Conservation (phyloP, 2,329 filamentous ascomycete species). For the Botryotinia narcissicola region DNA sequence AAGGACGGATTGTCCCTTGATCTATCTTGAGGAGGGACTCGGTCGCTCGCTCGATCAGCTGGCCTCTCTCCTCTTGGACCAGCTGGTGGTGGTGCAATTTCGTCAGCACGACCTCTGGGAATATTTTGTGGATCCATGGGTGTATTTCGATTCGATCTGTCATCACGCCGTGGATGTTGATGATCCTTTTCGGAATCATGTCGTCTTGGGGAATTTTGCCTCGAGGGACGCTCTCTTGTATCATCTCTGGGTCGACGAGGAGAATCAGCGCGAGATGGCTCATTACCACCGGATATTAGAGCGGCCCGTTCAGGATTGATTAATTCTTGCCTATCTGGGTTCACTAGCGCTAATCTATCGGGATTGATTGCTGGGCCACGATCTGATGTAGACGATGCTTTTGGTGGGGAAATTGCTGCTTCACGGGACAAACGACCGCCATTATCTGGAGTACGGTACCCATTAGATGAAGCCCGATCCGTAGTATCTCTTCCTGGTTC, state of each 20-base stretch:
- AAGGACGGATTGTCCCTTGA: constrained; percentile 39
- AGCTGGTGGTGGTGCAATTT: constrained; percentile 34
- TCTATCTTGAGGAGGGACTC: constrained; percentile 41
- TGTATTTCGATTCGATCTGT: constrained; percentile 29
- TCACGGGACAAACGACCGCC: constrained; percentile 37
- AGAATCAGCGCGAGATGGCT: constrained; percentile 33
- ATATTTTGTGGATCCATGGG: constrained; percentile 27
- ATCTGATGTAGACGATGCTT: constrained; percentile 29
- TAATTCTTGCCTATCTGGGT: constrained; percentile 36
- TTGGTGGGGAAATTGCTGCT: constrained; percentile 34
- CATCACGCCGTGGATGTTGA: constrained; percentile 35
- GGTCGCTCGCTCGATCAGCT: constrained; percentile 47
- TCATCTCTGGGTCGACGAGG: constrained; percentile 38
- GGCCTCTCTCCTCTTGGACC: constrained; percentile 42
- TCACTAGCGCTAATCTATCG: constrained; percentile 32
- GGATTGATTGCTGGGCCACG: constrained; percentile 28
- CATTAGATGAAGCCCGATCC: constrained; percentile 30
- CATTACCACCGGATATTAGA: constrained; percentile 35
- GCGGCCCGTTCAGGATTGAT: constrained; percentile 39
- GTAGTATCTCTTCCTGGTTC: constrained; percentile 34
- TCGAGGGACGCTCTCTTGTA: constrained; percentile 32
- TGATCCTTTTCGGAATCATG: constrained; percentile 42
- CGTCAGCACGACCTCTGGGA: constrained; percentile 32
- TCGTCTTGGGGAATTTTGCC: constrained; percentile 52
- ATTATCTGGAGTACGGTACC: constrained; percentile 28